Conservation (phyloP, 306 rosid species). For the Ormosia semicastrata region DNA sequence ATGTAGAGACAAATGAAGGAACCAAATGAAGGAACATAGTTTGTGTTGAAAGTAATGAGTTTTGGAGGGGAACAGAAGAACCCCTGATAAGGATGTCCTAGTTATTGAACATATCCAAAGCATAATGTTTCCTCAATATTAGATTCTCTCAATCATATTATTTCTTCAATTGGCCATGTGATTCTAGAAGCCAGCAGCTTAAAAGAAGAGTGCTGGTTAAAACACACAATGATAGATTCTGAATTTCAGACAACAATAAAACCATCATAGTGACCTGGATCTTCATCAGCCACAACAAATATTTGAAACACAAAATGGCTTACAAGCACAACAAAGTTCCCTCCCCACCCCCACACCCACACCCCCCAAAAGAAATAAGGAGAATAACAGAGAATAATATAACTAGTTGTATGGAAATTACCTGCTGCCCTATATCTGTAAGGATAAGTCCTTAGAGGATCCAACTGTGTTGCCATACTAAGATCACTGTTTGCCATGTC, state of each 20-base stretch:
- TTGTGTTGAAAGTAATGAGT: not conserved
- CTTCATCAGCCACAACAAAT: not conserved
- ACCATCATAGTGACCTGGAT: not conserved
- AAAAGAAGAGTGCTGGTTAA: not conserved
- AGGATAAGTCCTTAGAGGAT: constrained; percentile 88
- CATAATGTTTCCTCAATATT: not conserved
- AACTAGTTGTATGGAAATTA: constrained; percentile 29
- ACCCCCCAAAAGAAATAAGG: too few relatives aligned
- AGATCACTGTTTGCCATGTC: constrained; percentile 93
- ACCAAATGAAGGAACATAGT: not conserved
- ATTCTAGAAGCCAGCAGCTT: not conserved
- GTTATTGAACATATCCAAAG: not conserved
- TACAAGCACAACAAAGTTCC: constrained; percentile 3
- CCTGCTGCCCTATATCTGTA: constrained; percentile 98
- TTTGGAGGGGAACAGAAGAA: not conserved
- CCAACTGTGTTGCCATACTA: constrained; percentile 68
- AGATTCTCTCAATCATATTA: not conserved
- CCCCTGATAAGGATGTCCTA: constrained; percentile 3
- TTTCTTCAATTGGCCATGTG: not conserved
- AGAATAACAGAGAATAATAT: not conserved
- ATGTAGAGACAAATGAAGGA: not conserved
- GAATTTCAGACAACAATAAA: not conserved
- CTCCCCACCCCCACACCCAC: not conserved
- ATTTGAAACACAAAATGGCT: constrained; percentile 1
- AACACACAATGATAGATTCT: not conserved